phyloP scores from a whole-genome alignment of 345 rosid species.

The Corchorus olitorius region DNA sequence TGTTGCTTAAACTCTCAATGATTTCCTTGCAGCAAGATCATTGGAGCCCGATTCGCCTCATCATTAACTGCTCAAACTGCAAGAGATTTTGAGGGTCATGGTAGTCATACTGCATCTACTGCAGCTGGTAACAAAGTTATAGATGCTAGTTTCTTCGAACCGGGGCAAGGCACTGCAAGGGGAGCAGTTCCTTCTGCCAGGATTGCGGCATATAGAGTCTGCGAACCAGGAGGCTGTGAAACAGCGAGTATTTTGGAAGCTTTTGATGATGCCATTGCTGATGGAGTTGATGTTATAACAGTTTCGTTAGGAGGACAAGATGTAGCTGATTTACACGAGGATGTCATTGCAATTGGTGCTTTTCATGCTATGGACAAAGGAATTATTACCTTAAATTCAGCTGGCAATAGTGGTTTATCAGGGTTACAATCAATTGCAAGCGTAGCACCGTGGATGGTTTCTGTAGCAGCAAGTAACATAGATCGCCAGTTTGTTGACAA shows the following conservation, averaged over 20 bases:
- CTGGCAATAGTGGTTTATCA: slow-evolving; percentile 35
- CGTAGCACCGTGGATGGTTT: slow-evolving; percentile 82
- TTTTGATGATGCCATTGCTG: slow-evolving; percentile 51
- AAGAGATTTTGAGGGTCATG: too few species aligned
- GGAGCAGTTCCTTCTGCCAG: slow-evolving; percentile 55
- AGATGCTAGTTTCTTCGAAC: slow-evolving; percentile 41
- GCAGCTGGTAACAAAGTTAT: slow-evolving; percentile 49
- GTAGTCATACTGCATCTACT: too few species aligned
- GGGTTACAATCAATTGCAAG: slow-evolving; percentile 42
- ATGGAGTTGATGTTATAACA: slow-evolving; percentile 43
- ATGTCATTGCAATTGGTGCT: slow-evolving; percentile 38
- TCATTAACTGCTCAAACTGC: neutral
- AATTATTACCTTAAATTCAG: slow-evolving; percentile 39
- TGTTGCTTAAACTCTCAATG: too few species aligned
- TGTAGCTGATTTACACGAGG: neutral
- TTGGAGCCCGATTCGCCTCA: slow-evolving; percentile 42
- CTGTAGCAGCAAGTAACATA: slow-evolving; percentile 65
- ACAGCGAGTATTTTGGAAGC: slow-evolving; percentile 25
- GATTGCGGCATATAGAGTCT: slow-evolving; percentile 51
- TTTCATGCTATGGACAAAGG: slow-evolving; percentile 53
- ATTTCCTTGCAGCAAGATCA: slow-evolving; percentile 36
- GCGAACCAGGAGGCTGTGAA: slow-evolving; percentile 20
- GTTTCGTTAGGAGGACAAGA: slow-evolving; percentile 12
- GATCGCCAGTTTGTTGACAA: slow-evolving; percentile 60
- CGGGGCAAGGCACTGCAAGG: slow-evolving; percentile 33